Evolutionary conservation across 1,139 yeast species (phyloP), one percentile per base, ranked within the genome.

Genomic region (Yarrowia galli): DNA sequence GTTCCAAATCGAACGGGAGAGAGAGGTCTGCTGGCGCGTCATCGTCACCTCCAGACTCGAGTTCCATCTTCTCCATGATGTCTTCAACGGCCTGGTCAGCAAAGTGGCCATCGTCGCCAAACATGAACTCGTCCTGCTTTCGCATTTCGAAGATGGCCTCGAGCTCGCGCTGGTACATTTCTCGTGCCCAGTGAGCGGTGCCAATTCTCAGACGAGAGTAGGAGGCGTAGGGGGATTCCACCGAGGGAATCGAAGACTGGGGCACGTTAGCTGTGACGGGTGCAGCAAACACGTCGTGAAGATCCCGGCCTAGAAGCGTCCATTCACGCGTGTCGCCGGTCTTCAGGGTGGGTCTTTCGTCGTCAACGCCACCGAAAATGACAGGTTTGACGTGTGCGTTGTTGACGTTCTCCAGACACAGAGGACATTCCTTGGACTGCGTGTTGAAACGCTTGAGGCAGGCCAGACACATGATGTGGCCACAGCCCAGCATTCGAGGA

Each of bases 401-500:
- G 54, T 87, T 82, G 18, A 95, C 86, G 38, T 85, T 79, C 63
- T 88, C 87, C 7, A 87, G 84, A 77, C 99, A 96, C 28, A 96
- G 79, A 0, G 99, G 99, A 75, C 99, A 96, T 68, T 89, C 90
- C 69, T 87, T 85, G 72, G 83, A 79, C 28, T 86, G 87, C 23
- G 89, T 85, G 68, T 92, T 79, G 74, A 91, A 85, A 48, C 93
- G 85, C 67, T 92, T 77, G 48, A 93, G 78, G 76, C 99, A 96
- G 36, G 92, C 87, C 68, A 87, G 83, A 75, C 99, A 96, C 74
- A 95, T 85, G 16, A 92, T 84, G 75, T 96, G 99, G 3, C 99
- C 99, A 79, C 99, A 96, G 20, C 88, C 84, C 40, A 92, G 87
- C 98, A 96, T 96, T 68, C 98, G 81, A 1, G 99, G 98, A 0